Evolutionary conservation across 1,284 basidiomycete species (phyloP), one percentile per base, ranked within the genome.

Genomic region (Kalmanozyma brasiliensis): DNA sequence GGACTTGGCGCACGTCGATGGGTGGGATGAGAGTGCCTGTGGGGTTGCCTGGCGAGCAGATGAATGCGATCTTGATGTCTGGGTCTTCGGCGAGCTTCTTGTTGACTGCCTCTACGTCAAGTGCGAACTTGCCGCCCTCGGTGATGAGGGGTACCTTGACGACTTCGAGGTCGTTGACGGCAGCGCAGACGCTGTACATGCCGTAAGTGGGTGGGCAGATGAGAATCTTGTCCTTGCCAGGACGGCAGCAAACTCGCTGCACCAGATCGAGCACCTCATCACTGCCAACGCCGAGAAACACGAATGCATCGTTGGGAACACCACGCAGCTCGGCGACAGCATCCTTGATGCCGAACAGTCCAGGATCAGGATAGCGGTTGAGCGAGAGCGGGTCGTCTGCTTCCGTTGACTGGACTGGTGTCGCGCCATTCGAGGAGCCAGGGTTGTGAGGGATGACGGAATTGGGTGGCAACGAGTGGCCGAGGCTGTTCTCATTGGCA

Each of bases 41-140:
- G 0, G 96, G 96, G 81, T 98, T 98, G 3, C 96, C 96, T 0
- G 95, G 96, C 1, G 94, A 98, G 84, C 94, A 98, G 49, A 98
- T 86, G 85, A 98, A 94, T 59, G 96, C 87, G 49, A 98, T 87
- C 80, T 97, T 97, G 84, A 97, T 91, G 2, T 75, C 72, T 17
- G 77, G 65, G 30, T 80, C 76, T 8, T 51, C 19, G 36, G 34
- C 43, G 35, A 78, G 60, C 52, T 73, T 65, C n/a, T 32, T 48
- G 56, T 64, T 61, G 29, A 78, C 57, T 19, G 51, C 48, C 6
- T 74, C 70, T 23, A 71, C 62, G 26, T 87, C 85, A 9, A 94
- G 79, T 63, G 90, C 89, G 78, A 98, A 98, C 42, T 88, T 83
- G 1, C 92, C 93, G 1, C 83, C 84, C 60, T 89, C 88, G 16